Evolutionary conservation across 73 alveolate genomes (phyloP).

Genomic region (Paramecium octaurelia): DNA sequence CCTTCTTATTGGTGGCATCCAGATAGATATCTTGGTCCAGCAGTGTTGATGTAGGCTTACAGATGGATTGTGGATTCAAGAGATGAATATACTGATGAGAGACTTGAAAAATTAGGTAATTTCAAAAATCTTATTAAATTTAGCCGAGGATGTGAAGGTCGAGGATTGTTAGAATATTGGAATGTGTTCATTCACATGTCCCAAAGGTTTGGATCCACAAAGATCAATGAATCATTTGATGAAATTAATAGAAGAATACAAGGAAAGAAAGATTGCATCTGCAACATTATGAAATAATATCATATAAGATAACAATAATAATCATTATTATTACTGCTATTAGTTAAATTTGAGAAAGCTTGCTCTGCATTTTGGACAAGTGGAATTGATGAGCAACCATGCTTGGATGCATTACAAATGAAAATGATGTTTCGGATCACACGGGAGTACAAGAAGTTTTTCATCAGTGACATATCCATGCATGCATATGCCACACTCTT

Average conservation of each 20-base stretch:
- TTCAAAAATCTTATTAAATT: no score
- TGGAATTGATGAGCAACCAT: neutral
- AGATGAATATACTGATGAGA: conserved; percentile 94
- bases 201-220: conserved; percentile 81
- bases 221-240: conserved; percentile 74
- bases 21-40: conserved; percentile 96
- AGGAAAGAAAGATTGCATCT: conserved; percentile 59
- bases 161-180: conserved; percentile 90
- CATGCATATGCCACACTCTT: conserved; percentile 6
- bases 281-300: conserved; percentile 38
- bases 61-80: conserved; percentile 98
- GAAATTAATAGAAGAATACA: conserved; percentile 72
- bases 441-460: neutral
- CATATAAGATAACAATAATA: neutral
- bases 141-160: conserved; percentile 84
- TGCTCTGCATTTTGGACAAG: neutral
- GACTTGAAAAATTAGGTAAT: conserved; percentile 73
- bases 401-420: neutral
- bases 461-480: neutral
- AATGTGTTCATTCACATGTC: conserved; percentile 89
- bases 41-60: conserved; percentile 90
- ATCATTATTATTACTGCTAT: neutral
- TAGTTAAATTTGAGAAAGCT: neutral
- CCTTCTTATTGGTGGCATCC: conserved; percentile 99
- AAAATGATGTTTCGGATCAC: neutral